These are phyloP conservation scores for Raffaelea arxii DNA, from an alignment of 2,329 filamentous ascomycete species.

Conservation along the genomic window DNA sequence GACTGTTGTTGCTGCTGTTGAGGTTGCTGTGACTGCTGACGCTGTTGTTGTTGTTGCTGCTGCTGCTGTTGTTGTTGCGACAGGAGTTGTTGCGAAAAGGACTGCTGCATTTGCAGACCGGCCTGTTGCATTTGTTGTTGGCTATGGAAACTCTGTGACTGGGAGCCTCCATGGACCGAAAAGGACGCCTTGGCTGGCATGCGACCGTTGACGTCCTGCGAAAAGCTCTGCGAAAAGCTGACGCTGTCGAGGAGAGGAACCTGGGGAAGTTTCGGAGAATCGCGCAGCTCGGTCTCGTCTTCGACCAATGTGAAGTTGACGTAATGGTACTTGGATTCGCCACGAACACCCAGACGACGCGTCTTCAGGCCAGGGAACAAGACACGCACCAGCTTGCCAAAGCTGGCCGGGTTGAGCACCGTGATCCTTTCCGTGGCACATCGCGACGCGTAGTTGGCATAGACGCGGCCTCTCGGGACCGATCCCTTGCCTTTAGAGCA, in stretches of 20 bases:
- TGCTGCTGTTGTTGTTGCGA: conserved; percentile 4
- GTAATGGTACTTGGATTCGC: conserved; percentile 98
- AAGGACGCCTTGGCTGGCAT: conserved; percentile 7
- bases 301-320: conserved; percentile 55
- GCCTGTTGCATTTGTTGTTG: neutral
- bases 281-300: conserved; percentile 39
- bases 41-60: conserved; percentile 6
- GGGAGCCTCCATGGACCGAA: neutral
- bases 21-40: conserved; percentile 14
- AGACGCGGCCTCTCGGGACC: conserved; percentile 85
- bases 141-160: too few species aligned
- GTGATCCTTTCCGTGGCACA: conserved; percentile 92
- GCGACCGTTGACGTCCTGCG: conserved; percentile 6
- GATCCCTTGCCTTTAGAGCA: conserved; percentile 72
- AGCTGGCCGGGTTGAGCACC: conserved; percentile 91
- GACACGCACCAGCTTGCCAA: conserved; percentile 92
- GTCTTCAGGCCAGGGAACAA: conserved; percentile 95
- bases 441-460: conserved; percentile 86
- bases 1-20: conserved; percentile 16
- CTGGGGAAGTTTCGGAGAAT: conserved; percentile 34
- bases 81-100: neutral
- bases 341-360: conserved; percentile 79
- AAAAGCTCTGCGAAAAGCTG: conserved; percentile 36
- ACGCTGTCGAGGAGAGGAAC: conserved; percentile 39
- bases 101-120: neutral